phyloP scores from a whole-genome alignment of 2,329 filamentous ascomycete genomes.

The Lachnellula suecica region DNA sequence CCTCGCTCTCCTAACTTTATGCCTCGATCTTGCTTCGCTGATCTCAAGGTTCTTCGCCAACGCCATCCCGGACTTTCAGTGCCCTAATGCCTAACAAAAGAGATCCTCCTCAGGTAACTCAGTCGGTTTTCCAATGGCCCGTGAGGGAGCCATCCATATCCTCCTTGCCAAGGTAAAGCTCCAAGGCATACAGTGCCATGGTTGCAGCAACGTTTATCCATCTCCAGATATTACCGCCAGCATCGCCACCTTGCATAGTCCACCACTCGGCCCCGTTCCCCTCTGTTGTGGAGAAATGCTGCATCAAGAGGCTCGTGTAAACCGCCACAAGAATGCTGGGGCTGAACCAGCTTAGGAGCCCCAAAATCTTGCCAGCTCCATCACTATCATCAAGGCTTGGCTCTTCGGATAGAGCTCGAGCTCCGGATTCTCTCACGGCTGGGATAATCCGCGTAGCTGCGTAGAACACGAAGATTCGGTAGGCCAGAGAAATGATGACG shows the following conservation, averaged over 20 bases:
- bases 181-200: slow-evolving; percentile 86
- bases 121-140: slow-evolving; percentile 93
- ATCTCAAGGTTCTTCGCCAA: not conserved
- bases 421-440: slow-evolving; percentile 83
- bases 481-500: slow-evolving; percentile 91
- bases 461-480: slow-evolving; percentile 93
- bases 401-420: slow-evolving; percentile 78
- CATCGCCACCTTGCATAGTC: slow-evolving; percentile 79
- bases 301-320: slow-evolving; percentile 92
- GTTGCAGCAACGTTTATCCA: slow-evolving; percentile 92
- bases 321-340: slow-evolving; percentile 93
- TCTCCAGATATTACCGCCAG: slow-evolving; percentile 83
- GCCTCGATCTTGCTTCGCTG: slow-evolving; percentile 1
- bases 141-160: slow-evolving; percentile 72
- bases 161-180: slow-evolving; percentile 82
- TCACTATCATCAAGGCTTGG: slow-evolving; percentile 84
- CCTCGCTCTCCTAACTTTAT: slow-evolving; percentile 1
- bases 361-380: slow-evolving; percentile 75
- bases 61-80: not conserved
- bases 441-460: slow-evolving; percentile 95
- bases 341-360: slow-evolving; percentile 88
- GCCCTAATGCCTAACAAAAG: not conserved
- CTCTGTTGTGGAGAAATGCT: slow-evolving; percentile 84
- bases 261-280: slow-evolving; percentile 71
- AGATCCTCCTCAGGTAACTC: slow-evolving; percentile 35